Percentiles rank a stretch among this genome's conserved stretches.
These are phyloP conservation scores for Marsdenia floribunda DNA, from an alignment of 257 asterid genomes.

Conservation along the genomic window DNA sequence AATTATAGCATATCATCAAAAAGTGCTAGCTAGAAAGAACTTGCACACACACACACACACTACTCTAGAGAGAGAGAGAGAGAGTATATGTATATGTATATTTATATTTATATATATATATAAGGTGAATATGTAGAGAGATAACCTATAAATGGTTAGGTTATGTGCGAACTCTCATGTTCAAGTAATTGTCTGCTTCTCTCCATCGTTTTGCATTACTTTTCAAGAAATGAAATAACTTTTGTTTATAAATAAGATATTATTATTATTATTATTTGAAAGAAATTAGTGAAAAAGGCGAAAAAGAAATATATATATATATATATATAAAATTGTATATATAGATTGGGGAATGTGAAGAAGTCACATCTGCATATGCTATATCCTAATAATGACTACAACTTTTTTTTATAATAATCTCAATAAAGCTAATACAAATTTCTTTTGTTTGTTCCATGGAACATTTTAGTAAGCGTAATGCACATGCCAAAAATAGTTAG, in stretches of 20 bases:
- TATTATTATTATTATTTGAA: neutral
- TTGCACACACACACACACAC: too few relatives aligned
- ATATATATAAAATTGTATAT: too few relatives aligned
- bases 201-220: neutral
- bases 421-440: neutral
- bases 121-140: too few relatives aligned
- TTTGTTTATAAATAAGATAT: neutral
- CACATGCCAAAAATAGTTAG: neutral
- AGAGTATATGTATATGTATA: too few relatives aligned
- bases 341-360: neutral
- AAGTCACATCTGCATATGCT: slow-evolving; percentile 4
- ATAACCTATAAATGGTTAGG: neutral
- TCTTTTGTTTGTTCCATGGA: neutral
- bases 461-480: neutral
- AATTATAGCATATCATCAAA: too few relatives aligned
- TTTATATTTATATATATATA: too few relatives aligned
- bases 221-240: neutral
- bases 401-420: neutral
- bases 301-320: neutral
- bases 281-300: neutral
- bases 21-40: neutral
- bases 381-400: neutral
- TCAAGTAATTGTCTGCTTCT: neutral
- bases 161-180: neutral
- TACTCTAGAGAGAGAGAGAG: neutral